A percentile compares a stretch with the other conserved stretches of the same genome.
These are phyloP conservation scores for Lomentospora prolificans DNA, from an alignment of 2,329 filamentous ascomycete genomes.

Conservation along the genomic window DNA sequence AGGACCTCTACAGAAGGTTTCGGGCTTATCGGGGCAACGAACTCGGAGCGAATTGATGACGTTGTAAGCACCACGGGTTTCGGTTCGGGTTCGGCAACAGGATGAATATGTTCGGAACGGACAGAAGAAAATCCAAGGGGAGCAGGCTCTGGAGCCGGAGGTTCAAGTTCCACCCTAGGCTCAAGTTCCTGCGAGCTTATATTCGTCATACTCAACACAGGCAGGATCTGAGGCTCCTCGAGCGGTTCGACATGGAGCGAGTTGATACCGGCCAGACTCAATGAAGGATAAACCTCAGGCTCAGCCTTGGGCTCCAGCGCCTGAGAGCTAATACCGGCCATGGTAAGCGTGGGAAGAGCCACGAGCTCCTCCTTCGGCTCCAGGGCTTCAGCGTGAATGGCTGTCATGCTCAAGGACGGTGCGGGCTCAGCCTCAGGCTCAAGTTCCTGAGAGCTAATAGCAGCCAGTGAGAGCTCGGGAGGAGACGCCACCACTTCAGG, in stretches of 20 bases:
- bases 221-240: background rate
- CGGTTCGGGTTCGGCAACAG: constrained; percentile 18
- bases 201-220: constrained; percentile 16
- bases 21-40: constrained; percentile 9
- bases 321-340: constrained; percentile 19
- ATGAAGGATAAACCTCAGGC: constrained; percentile 17
- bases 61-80: constrained; percentile 14
- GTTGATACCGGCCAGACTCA: constrained; percentile 22
- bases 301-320: constrained; percentile 19
- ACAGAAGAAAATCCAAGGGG: constrained; percentile 21
- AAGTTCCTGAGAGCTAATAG: constrained; percentile 22
- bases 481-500: constrained; percentile 18
- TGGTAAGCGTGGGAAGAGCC: constrained; percentile 12
- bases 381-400: constrained; percentile 5
- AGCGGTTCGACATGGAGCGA: constrained; percentile 18
- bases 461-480: constrained; percentile 19
- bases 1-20: constrained; percentile 9
- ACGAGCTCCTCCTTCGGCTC: constrained; percentile 6
- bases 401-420: background rate
- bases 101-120: constrained; percentile 26
- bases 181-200: constrained; percentile 19
- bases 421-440: constrained; percentile 15
- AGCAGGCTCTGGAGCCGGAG: constrained; percentile 13
- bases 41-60: constrained; percentile 13
- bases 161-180: constrained; percentile 21